Base-by-base conservation (phyloP, 306 rosid genomes). In the Malus sylvestris region DNA sequence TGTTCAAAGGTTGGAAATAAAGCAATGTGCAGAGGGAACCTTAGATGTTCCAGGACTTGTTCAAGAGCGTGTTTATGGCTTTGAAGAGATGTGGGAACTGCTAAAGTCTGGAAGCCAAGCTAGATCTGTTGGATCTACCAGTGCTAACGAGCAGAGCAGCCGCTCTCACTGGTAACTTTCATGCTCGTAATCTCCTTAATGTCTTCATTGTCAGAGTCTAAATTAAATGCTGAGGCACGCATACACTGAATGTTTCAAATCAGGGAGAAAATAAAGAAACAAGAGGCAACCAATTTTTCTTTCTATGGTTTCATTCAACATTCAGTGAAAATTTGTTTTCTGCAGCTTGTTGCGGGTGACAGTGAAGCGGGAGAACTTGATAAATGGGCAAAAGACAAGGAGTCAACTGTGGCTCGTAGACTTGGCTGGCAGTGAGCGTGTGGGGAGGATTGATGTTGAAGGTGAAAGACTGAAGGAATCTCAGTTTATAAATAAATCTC, bases 351-450 rank as follows among this genome's bases (percentile, higher is more conserved):
- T 95, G 82, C 86, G 99, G 68, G 96, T 95, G 67, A 92, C 91
- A 32, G 96, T 89, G 11, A 77, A 84, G 71, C 97, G 97, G 67
- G 93, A 89, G 81, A 91, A 81, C 86, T 65, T 91, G 76, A 83
- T 95, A 71, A 91, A 81, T 80, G 93, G 97, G 70, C 97, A 87
- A 80, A 90, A 86, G 75, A 90, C 92, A 64, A 88, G 66, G 89
- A 91, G 97, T 83, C 97, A 89, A 77, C 99, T 95, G 68, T 95
- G 99, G 99, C 91, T 95, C 13, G 99, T 95, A 73, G 99, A 95
- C 89, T 87, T 95, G 79, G 99, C 99, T 60, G 99, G 99, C 49
- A 95, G 99, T 53, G 99, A 95, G 87, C 97, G 99, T 11, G 91
- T 95, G 74, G 99, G 93, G 73, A 95, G 91, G 87, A 95, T 88